phyloP scores from a whole-genome alignment of 1,139 yeast species.

The Pichia sp. region DNA sequence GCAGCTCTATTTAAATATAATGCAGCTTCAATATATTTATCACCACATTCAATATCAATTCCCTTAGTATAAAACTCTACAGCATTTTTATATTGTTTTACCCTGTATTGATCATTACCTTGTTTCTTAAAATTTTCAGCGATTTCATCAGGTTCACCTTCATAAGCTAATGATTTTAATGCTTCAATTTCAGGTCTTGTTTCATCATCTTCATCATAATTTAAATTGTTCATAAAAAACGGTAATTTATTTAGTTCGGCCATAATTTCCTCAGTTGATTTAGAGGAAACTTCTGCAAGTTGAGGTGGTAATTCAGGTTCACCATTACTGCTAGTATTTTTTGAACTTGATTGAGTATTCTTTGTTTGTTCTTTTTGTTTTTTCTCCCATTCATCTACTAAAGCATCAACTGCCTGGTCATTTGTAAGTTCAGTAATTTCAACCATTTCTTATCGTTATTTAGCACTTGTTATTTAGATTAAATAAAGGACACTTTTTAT shows the following conservation, averaged over 20 bases:
- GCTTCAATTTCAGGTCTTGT: conserved; percentile 78
- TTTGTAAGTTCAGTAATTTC: conserved; percentile 25
- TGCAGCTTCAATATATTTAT: conserved; percentile 49
- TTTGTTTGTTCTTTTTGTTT: conserved; percentile 12
- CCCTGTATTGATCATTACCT: conserved; percentile 81
- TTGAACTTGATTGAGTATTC: conserved; percentile 34
- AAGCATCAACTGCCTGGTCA: conserved; percentile 17
- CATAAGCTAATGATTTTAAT: conserved; percentile 82
- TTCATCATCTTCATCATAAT: conserved; percentile 71
- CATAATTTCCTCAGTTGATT: conserved; percentile 70
- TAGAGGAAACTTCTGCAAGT: conserved; percentile 56
- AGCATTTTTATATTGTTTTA: conserved; percentile 68
- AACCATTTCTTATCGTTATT: conserved; percentile 18
- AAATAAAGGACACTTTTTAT: background rate
- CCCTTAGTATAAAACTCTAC: conserved; percentile 76
- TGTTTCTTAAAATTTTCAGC: conserved; percentile 87
- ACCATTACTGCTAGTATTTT: conserved; percentile 37
- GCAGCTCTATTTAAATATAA: conserved; percentile 82
- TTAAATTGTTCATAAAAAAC: conserved; percentile 87
- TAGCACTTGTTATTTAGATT: too few species aligned
- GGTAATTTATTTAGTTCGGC: conserved; percentile 79
- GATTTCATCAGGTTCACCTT: conserved; percentile 90
- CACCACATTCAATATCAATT: conserved; percentile 60
- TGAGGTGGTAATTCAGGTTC: conserved; percentile 84
- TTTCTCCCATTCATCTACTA: conserved; percentile 43